Base-by-base conservation (phyloP, 345 rosid genomes). In the Linum trigynum region DNA sequence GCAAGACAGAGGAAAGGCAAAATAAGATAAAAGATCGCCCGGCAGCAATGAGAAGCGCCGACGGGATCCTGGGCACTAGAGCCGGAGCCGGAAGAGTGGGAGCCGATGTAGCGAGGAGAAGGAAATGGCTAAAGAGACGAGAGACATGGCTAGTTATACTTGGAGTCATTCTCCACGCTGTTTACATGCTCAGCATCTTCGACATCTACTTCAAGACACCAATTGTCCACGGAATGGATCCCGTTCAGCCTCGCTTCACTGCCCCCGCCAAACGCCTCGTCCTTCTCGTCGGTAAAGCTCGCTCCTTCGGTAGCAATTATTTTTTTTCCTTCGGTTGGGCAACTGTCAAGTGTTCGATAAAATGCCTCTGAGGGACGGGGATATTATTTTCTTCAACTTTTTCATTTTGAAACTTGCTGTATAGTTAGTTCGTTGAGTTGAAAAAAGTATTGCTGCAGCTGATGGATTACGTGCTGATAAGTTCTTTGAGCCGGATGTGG, bases 181-280 rank as follows among this genome's bases (percentile, higher is more conserved):
- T 92, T 8, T 92, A 89, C 81, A 89, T 89, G 96, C 74, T 92
- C 48, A 92, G 98, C 73, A 92, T 92, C 57, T 92, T 92, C 86
- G 98, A 92, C 67, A 87, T 92, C 73, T 92, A 89, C 82, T 92
- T 92, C 97, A 92, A 89, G 70, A 83, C 97, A 16, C 97, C 98
- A 7, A 88, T 92, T 75, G 96, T 92, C 71, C 96, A 88, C 63
- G 98, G 98, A 67, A 85, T 92, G 97, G 91, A 87, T 81, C 91
- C 77, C 0, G 97, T 86, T 59, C 65, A 71, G 15, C 97, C 96
- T 32, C 88, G 90, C 48, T 90, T 90, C 82, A 16, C 68, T 2
- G 85, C 85, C 4, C 96, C 97, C 7, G 98, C 97, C 1, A 92
- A 92, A 35, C 97, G 98, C 51, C 97, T 92, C 55, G 84, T 92